Conservation (phyloP, 768 basidiomycete genomes). For the Cystobasidium tubakii region DNA sequence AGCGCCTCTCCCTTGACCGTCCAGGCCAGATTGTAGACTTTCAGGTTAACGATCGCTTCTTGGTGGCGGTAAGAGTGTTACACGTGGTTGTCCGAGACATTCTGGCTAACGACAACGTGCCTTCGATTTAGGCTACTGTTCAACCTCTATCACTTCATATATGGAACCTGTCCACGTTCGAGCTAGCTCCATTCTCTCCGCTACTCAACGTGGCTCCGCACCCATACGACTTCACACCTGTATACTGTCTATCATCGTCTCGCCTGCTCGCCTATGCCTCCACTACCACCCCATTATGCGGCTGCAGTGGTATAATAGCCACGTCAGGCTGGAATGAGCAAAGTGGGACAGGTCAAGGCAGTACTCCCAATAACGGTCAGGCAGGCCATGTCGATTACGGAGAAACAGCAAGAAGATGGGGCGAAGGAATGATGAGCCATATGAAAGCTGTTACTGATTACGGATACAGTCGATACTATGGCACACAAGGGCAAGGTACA, state of each 20-base stretch:
- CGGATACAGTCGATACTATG: constrained; percentile 30
- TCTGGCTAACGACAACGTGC: too few relatives aligned
- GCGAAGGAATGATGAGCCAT: constrained; percentile 40
- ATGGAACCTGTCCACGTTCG: not conserved
- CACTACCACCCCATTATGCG: not conserved
- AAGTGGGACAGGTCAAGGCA: not conserved
- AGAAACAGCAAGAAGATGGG: constrained; percentile 36
- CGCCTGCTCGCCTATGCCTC: constrained; percentile 19
- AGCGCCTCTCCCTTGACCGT: not conserved
- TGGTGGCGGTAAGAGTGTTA: constrained; percentile 21
- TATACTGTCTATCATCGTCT: constrained; percentile 15
- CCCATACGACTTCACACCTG: not conserved
- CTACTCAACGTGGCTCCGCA: constrained; percentile 14
- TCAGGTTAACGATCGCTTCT: constrained; percentile 11
- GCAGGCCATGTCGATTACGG: not conserved
- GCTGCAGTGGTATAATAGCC: constrained; percentile 29
- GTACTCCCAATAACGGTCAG: not conserved
- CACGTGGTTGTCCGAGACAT: not conserved
- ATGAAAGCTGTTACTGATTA: constrained; percentile 40
- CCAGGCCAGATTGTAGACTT: constrained; percentile 10
- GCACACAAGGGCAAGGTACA: not conserved
- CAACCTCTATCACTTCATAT: constrained; percentile 6
- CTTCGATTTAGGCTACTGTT: not conserved
- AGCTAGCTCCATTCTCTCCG: constrained; percentile 10
- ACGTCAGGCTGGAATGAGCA: not conserved